Evolutionary conservation across 331 rosid species (phyloP).

Genomic region (Stylosanthes scabra): DNA sequence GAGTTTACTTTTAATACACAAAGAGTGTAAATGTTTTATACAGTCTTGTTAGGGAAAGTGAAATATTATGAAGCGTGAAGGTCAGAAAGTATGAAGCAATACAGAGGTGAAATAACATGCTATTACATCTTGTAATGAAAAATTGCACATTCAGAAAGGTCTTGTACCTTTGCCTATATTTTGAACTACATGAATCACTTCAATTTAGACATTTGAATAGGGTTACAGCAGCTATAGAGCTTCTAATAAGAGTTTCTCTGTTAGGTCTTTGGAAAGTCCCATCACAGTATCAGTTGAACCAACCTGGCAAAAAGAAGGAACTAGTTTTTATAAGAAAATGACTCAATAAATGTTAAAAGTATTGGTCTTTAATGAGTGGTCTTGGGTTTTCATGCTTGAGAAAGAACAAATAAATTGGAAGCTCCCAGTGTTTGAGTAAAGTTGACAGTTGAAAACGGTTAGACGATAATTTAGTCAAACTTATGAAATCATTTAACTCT

Average conservation of each 20-base stretch:
- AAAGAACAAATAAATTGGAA: too few relatives aligned
- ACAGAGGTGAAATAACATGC: conserved; percentile 6
- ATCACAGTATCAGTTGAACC: conserved; percentile 86
- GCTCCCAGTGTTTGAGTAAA: too few relatives aligned
- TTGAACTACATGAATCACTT: conserved; percentile 21
- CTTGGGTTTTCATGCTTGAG: too few relatives aligned
- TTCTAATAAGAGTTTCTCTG: conserved; percentile 73
- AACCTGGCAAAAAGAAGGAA: conserved; percentile 54
- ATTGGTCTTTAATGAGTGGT: too few relatives aligned
- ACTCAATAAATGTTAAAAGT: background rate
- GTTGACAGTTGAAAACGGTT: too few relatives aligned
- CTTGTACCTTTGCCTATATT: conserved; percentile 16
- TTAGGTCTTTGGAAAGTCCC: conserved; percentile 90
- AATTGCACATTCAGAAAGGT: background rate
- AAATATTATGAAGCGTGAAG: too few relatives aligned
- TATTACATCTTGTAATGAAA: conserved; percentile 10
- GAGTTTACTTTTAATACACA: too few relatives aligned
- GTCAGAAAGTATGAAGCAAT: background rate
- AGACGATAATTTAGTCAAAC: too few relatives aligned
- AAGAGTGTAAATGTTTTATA: too few relatives aligned
- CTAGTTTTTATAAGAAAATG: conserved; percentile 30
- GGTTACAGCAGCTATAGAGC: conserved; percentile 48
- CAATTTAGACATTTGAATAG: conserved; percentile 12
- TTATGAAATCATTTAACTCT: too few relatives aligned
- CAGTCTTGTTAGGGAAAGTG: too few relatives aligned